These are phyloP conservation scores for Platanthera zijinensis DNA, from an alignment of 106 monocot genomes.

Conservation along the genomic window DNA sequence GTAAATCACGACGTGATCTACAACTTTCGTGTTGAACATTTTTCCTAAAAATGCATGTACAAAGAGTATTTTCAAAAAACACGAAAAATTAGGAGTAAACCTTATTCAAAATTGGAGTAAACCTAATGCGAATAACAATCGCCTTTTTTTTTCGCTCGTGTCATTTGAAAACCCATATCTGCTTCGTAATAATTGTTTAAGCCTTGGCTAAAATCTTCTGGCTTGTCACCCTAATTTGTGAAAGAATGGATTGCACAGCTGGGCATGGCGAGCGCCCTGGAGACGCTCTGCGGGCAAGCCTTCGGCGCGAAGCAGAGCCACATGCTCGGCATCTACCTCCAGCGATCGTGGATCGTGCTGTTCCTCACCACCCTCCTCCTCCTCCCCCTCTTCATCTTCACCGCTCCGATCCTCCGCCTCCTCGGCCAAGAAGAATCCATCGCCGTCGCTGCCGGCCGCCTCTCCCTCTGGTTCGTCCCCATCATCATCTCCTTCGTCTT, in stretches of 20 bases:
- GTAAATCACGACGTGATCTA: no score
- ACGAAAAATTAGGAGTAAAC: no score
- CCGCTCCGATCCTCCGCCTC: slow-evolving; percentile 33
- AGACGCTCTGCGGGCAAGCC: slow-evolving; percentile 68
- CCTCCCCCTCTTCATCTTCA: slow-evolving; percentile 51
- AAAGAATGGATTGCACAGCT: slow-evolving; percentile 19
- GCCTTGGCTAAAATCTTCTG: no score
- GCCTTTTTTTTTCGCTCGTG: no score
- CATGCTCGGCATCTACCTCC: slow-evolving; percentile 73
- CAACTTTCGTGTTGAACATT: no score
- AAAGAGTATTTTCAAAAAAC: no score
- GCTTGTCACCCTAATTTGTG: no score
- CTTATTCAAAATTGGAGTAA: no score
- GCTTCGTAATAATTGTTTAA: no score
- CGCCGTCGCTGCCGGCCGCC: slow-evolving; percentile 26
- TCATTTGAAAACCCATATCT: no score
- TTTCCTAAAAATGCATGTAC: no score
- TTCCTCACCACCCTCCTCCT: slow-evolving; percentile 18
- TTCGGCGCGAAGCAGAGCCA: slow-evolving; percentile 60
- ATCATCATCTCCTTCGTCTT: slow-evolving; percentile 38
- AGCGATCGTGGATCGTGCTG: slow-evolving; percentile 58
- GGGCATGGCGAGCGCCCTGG: slow-evolving; percentile 61
- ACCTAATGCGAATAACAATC: no score
- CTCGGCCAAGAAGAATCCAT: slow-evolving; percentile 44
- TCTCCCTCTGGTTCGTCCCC: slow-evolving; percentile 58